A percentile compares a stretch with the other conserved stretches of the same genome.
Conservation (phyloP, 1,139 yeast genomes). For the Keqinozyma sinolaborantium region DNA sequence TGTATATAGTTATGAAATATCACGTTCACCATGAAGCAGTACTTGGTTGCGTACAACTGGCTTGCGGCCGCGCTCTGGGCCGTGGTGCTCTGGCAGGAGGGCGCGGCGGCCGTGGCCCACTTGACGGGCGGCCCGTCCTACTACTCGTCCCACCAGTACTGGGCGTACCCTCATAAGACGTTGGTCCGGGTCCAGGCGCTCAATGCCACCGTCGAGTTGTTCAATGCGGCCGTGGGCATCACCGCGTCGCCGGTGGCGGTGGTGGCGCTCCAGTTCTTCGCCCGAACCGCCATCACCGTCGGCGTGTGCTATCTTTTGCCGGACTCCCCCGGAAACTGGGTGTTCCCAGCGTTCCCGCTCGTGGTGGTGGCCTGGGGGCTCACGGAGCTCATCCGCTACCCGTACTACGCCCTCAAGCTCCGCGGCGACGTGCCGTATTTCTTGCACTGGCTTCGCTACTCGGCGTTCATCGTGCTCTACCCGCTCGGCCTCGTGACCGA, state of each 20-base stretch:
- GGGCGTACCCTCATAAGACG: constrained; percentile 26
- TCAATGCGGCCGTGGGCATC: constrained; percentile 22
- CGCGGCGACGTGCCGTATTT: constrained; percentile 14
- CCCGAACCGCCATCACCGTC: constrained; percentile 27
- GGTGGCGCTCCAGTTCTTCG: constrained; percentile 29
- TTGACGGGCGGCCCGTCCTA: constrained; percentile 3
- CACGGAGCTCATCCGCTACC: constrained; percentile 31
- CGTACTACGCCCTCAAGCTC: constrained; percentile 21
- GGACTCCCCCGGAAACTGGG: constrained; percentile 28
- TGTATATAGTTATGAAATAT: too few species aligned
- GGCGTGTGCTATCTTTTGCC: constrained; percentile 31
- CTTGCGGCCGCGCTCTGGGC: constrained; percentile 68
- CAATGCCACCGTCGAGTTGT: constrained; percentile 27
- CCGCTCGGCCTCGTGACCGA: constrained; percentile 34
- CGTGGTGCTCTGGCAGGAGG: constrained; percentile 31
- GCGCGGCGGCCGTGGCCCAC: constrained; percentile 11
- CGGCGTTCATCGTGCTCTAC: constrained; percentile 29
- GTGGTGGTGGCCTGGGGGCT: constrained; percentile 32
- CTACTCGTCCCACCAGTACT: constrained; percentile 10
- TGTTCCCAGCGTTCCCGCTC: constrained; percentile 19
- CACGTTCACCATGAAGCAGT: constrained; percentile 7
- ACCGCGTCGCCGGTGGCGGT: constrained; percentile 29
- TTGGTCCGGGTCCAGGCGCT: constrained; percentile 25
- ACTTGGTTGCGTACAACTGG: constrained; percentile 51
- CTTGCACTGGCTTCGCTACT: constrained; percentile 30